These are phyloP conservation scores for Lachnellula willkommii DNA, from an alignment of 2,329 filamentous ascomycete species.

Conservation along the genomic window DNA sequence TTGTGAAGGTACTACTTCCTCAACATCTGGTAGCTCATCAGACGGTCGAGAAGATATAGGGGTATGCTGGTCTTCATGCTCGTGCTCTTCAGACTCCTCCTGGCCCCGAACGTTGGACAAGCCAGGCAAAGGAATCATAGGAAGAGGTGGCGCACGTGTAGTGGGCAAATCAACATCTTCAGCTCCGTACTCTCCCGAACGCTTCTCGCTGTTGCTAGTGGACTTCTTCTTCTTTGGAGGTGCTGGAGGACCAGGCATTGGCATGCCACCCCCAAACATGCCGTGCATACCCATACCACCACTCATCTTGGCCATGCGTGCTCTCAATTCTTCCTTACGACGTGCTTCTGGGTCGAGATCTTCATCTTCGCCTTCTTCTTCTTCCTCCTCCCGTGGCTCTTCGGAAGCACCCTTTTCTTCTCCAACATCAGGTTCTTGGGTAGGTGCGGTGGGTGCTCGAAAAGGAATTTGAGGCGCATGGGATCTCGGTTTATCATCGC, in stretches of 20 bases:
- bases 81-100: constrained; percentile 41
- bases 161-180: constrained; percentile 40
- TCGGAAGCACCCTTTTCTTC: constrained; percentile 43
- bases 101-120: constrained; percentile 55
- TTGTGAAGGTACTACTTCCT: constrained; percentile 40
- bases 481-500: constrained; percentile 50
- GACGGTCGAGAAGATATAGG: constrained; percentile 41
- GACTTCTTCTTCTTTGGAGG: constrained; percentile 54
- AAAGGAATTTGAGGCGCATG: constrained; percentile 31
- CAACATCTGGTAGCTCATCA: constrained; percentile 48
- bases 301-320: constrained; percentile 97
- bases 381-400: constrained; percentile 44
- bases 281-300: constrained; percentile 95
- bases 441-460: constrained; percentile 36
- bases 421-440: constrained; percentile 37
- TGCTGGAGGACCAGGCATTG: constrained; percentile 48
- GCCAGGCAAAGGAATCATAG: constrained; percentile 65
- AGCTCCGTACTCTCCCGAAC: constrained; percentile 40
- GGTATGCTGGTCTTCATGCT: constrained; percentile 41
- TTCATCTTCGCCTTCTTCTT: constrained; percentile 72
- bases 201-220: constrained; percentile 37
- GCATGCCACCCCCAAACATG: constrained; percentile 76
- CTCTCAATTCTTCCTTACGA: constrained; percentile 80
- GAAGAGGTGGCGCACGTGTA: constrained; percentile 48
- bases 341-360: constrained; percentile 83